These are phyloP conservation scores for Mucor indicus DNA, from an alignment of 371 early-diverging fungal genomes.

Conservation along the genomic window DNA sequence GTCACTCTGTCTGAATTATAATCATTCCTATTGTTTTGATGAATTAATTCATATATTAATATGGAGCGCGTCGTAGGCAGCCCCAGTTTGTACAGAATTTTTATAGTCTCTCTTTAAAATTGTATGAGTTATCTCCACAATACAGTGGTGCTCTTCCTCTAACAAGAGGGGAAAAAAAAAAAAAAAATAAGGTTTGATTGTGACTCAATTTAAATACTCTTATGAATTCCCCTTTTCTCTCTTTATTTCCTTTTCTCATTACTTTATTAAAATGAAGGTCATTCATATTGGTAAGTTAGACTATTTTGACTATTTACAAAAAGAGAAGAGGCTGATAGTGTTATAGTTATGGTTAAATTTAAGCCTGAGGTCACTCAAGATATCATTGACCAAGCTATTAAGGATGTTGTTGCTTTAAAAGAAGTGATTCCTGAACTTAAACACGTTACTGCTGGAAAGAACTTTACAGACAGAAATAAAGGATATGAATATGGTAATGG, in stretches of 20 bases:
- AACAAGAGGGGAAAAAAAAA: too few species aligned
- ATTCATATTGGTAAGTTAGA: conserved; percentile 36
- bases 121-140: too few species aligned
- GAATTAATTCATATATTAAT: too few species aligned
- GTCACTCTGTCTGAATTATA: too few species aligned
- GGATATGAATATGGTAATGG: conserved; percentile 42
- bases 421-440: conserved; percentile 33
- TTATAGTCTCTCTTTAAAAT: too few species aligned
- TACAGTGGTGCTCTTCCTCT: too few species aligned
- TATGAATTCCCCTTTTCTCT: background rate
- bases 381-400: conserved; percentile 6
- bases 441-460: conserved; percentile 37
- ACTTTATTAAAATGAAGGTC: conserved; percentile 16
- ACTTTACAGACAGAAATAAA: conserved; percentile 44
- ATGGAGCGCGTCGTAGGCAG: too few species aligned
- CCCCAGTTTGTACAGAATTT: too few species aligned
- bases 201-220: too few species aligned
- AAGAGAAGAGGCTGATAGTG: background rate
- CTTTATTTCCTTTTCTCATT: background rate
- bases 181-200: too few species aligned
- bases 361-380: conserved; percentile 39
- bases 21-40: too few species aligned
- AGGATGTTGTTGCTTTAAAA: conserved; percentile 33
- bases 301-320: too few species aligned
- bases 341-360: conserved; percentile 43